A percentile compares a stretch with the other conserved stretches of the same genome.
Conservation (phyloP, 495 filamentous ascomycete species). For the Hyaloscypha bicolor region DNA sequence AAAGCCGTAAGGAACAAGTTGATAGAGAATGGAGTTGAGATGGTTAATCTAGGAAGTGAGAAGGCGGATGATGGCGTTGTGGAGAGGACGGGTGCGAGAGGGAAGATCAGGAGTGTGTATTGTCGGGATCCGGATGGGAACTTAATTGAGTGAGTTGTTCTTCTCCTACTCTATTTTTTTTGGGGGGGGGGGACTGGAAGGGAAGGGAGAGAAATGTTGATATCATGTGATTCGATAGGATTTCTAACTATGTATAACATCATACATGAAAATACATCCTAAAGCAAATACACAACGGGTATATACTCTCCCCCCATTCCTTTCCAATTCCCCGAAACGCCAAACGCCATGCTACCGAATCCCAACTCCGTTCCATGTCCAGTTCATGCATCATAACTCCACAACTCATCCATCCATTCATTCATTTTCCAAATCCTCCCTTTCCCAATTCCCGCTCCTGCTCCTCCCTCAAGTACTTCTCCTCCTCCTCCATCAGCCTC, state of each 20-base stretch:
- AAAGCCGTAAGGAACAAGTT: conserved; percentile 15
- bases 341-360: conserved; percentile 10
- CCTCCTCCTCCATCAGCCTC: conserved; percentile 17
- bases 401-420: neutral
- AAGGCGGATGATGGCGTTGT: conserved; percentile 43
- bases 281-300: conserved; percentile 16
- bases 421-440: conserved; percentile 12
- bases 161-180: neutral
- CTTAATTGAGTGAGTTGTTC: conserved; percentile 51
- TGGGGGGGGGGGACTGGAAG: neutral
- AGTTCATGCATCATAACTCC: neutral
- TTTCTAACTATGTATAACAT: conserved; percentile 29
- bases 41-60: conserved; percentile 26
- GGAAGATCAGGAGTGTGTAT: conserved; percentile 55
- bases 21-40: conserved; percentile 21
- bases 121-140: conserved; percentile 59
- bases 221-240: conserved; percentile 11
- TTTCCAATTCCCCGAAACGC: neutral
- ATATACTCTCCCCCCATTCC: conserved; percentile 13
- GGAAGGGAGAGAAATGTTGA: neutral
- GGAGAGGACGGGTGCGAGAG: conserved; percentile 50
- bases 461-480: conserved; percentile 31
- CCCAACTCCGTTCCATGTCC: neutral
- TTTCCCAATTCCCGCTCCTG: conserved; percentile 27
- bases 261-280: neutral